Percentiles rank a stretch among this genome's conserved stretches.
Conservation (phyloP, 495 filamentous ascomycete species). For the Jackrogersella multiformis region DNA sequence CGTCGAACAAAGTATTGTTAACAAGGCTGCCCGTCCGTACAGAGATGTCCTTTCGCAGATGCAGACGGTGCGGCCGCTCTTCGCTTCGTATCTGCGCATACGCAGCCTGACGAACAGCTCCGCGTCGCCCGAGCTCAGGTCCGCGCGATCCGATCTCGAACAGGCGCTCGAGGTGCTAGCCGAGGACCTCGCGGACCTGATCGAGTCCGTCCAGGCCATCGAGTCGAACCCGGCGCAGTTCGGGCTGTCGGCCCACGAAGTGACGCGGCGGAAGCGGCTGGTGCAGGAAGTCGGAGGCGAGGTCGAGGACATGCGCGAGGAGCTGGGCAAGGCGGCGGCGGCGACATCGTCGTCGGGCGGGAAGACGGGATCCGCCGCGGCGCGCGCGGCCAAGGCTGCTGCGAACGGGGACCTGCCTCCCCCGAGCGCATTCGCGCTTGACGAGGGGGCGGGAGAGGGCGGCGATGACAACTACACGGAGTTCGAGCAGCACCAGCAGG, state of each 20-base stretch:
- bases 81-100: slow-evolving; percentile 95
- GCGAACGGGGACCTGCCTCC: slow-evolving; percentile 67
- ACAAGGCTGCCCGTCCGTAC: slow-evolving; percentile 28
- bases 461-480: slow-evolving; percentile 73
- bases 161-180: slow-evolving; percentile 76
- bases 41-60: slow-evolving; percentile 90
- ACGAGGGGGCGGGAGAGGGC: slow-evolving; percentile 54
- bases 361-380: slow-evolving; percentile 30
- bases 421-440: slow-evolving; percentile 71
- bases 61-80: slow-evolving; percentile 79
- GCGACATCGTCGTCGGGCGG: background rate
- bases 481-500: slow-evolving; percentile 91
- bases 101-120: slow-evolving; percentile 72
- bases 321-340: slow-evolving; percentile 59
- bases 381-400: slow-evolving; percentile 37
- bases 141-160: slow-evolving; percentile 85
- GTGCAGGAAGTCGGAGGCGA: slow-evolving; percentile 91
- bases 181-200: slow-evolving; percentile 88
- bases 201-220: slow-evolving; percentile 85
- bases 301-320: slow-evolving; percentile 86
- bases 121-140: slow-evolving; percentile 81
- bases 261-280: slow-evolving; percentile 78
- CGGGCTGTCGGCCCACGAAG: slow-evolving; percentile 85
- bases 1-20: background rate
- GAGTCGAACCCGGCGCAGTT: slow-evolving; percentile 90